These are phyloP conservation scores for Cerrena zonata DNA, from an alignment of 1,284 basidiomycete genomes.

Conservation along the genomic window DNA sequence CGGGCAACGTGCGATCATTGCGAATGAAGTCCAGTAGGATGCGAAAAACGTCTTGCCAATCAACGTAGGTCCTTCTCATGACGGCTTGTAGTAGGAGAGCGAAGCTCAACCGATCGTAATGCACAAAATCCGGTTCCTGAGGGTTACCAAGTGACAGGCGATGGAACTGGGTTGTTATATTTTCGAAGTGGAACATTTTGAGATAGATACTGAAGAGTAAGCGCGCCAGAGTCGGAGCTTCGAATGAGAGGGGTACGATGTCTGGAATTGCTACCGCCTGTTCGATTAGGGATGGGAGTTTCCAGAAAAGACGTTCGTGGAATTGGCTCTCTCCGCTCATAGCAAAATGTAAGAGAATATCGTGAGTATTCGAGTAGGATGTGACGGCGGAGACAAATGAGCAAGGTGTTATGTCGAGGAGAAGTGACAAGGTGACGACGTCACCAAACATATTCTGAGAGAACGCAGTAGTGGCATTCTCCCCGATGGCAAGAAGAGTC, in stretches of 20 bases:
- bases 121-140: conserved; percentile 23
- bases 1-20: conserved; percentile 1
- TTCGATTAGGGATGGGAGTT: conserved; percentile 16
- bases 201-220: conserved; percentile 43
- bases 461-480: conserved; percentile 29
- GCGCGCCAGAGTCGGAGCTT: conserved; percentile 32
- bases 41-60: conserved; percentile 20
- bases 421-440: conserved; percentile 33
- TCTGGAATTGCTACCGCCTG: neutral
- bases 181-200: conserved; percentile 41
- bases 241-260: conserved; percentile 18
- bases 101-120: conserved; percentile 43
- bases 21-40: conserved; percentile 17
- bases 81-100: conserved; percentile 37
- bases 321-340: conserved; percentile 25
- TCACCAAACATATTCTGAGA: conserved; percentile 33
- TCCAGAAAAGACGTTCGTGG: conserved; percentile 42
- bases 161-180: conserved; percentile 9
- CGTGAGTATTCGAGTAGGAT: conserved; percentile 38
- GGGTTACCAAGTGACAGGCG: neutral
- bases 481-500: conserved; percentile 27
- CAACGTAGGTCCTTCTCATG: conserved; percentile 22
- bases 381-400: conserved; percentile 38
- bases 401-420: conserved; percentile 38
- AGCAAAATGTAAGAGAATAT: conserved; percentile 25